phyloP scores from a whole-genome alignment of 2,329 filamentous ascomycete species.

The Trichophyton mentagrophytes region DNA sequence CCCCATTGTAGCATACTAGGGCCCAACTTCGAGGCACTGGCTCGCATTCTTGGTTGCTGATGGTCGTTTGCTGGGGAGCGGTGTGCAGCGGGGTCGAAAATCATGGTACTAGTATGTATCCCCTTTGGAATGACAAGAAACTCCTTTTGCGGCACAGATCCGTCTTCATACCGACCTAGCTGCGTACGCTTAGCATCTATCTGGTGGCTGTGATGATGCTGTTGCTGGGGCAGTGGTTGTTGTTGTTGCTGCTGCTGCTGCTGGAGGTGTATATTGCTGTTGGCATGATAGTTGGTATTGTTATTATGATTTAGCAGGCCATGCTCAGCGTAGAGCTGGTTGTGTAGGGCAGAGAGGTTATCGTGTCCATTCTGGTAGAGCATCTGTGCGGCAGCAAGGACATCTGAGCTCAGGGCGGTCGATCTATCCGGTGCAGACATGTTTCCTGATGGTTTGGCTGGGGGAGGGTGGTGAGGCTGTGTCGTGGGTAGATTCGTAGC shows the following conservation, averaged over 20 bases:
- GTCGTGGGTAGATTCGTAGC: constrained; percentile 45
- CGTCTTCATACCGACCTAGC: neutral
- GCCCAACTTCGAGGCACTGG: constrained; percentile 10
- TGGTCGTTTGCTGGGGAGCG: constrained; percentile 23
- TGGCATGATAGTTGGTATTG: neutral
- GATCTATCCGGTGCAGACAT: constrained; percentile 12
- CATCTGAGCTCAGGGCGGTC: constrained; percentile 32
- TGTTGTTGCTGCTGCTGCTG: neutral
- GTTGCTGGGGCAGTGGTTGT: neutral
- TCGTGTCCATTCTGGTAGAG: constrained; percentile 28
- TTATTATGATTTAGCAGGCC: constrained; percentile 5
- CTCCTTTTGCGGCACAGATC: neutral
- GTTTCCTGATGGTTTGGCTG: neutral
- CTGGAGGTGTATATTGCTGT: neutral
- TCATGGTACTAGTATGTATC: constrained; percentile 28
- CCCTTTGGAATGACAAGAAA: constrained; percentile 12
- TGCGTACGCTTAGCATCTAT: neutral
- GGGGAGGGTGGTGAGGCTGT: constrained; percentile 27
- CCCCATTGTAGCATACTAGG: constrained; percentile 47
- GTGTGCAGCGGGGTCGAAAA: constrained; percentile 25
- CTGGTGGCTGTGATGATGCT: neutral
- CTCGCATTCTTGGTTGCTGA: constrained; percentile 9
- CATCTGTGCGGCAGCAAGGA: constrained; percentile 46
- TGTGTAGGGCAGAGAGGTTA: constrained; percentile 20
- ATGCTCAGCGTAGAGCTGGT: constrained; percentile 17